Evolutionary conservation across 345 rosid genomes (phyloP).

Genomic region (Jatropha curcas): DNA sequence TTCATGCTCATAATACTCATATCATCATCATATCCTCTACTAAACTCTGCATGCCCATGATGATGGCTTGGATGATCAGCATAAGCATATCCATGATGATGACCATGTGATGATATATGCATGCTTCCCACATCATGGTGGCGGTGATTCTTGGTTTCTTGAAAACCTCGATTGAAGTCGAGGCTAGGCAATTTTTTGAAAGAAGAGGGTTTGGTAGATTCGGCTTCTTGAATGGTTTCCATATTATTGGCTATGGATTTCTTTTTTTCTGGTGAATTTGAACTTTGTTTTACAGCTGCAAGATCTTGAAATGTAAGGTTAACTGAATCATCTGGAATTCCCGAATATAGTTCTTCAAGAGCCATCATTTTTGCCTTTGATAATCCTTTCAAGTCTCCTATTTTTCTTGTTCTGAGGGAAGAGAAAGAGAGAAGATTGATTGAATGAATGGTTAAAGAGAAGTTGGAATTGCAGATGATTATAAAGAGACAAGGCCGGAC

Average conservation of each 20-base stretch:
- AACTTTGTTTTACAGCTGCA: conserved; percentile 32
- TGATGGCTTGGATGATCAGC: neutral
- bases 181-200: conserved; percentile 42
- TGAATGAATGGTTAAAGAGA: no score
- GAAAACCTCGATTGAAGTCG: conserved; percentile 43
- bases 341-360: conserved; percentile 60
- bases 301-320: conserved; percentile 66
- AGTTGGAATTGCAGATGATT: no score
- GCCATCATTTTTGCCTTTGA: conserved; percentile 49
- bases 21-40: conserved; percentile 35
- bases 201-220: conserved; percentile 13
- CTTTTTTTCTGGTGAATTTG: conserved; percentile 17
- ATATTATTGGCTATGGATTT: conserved; percentile 6
- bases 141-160: conserved; percentile 17
- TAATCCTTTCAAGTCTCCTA: conserved; percentile 29
- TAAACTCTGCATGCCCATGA: conserved; percentile 14
- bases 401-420: no score
- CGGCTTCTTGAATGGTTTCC: conserved; percentile 30
- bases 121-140: neutral
- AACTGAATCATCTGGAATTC: conserved; percentile 70
- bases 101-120: neutral
- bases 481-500: no score
- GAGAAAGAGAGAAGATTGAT: neutral
- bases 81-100: neutral
- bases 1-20: conserved; percentile 39